A percentile compares a stretch with the other conserved stretches of the same genome.
These are phyloP conservation scores for Pseudogymnoascus sp. DNA, from an alignment of 2,329 filamentous ascomycete genomes.

Conservation along the genomic window DNA sequence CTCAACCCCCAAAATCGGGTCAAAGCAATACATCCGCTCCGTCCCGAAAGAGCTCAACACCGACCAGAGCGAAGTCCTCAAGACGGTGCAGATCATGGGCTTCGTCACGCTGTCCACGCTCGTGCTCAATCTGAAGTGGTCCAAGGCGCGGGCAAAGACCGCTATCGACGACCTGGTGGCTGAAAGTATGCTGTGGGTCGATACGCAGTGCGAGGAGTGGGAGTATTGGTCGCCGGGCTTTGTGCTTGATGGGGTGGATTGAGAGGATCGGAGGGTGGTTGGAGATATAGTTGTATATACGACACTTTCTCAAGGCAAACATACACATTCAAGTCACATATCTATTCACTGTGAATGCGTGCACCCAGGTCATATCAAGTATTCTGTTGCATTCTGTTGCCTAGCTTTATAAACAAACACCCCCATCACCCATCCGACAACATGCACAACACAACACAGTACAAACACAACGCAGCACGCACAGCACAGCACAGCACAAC, in stretches of 20 bases:
- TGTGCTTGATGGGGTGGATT: conserved; percentile 38
- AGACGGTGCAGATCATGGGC: conserved; percentile 82
- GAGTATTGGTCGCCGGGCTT: conserved; percentile 90
- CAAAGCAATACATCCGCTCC: conserved; percentile 79
- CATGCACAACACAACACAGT: neutral
- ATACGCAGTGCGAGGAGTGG: conserved; percentile 74
- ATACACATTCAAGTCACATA: neutral
- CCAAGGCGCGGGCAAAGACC: conserved; percentile 73
- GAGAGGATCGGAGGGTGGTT: neutral
- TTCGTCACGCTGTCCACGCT: conserved; percentile 89
- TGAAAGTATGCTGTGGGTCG: conserved; percentile 90
- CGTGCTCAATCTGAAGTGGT: conserved; percentile 78
- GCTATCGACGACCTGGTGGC: conserved; percentile 84
- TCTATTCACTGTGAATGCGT: neutral
- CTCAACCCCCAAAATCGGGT: conserved; percentile 73
- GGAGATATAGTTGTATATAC: conserved; percentile 4
- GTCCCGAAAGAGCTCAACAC: conserved; percentile 92
- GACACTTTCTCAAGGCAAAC: neutral
- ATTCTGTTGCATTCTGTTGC: neutral
- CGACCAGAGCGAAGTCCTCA: conserved; percentile 86
- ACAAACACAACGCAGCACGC: neutral
- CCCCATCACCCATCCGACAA: neutral
- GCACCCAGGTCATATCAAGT: neutral
- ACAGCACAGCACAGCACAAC: neutral
- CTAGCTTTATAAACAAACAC: neutral